Base-by-base conservation (phyloP, 441 rosid species). In the Croton laevigatus region DNA sequence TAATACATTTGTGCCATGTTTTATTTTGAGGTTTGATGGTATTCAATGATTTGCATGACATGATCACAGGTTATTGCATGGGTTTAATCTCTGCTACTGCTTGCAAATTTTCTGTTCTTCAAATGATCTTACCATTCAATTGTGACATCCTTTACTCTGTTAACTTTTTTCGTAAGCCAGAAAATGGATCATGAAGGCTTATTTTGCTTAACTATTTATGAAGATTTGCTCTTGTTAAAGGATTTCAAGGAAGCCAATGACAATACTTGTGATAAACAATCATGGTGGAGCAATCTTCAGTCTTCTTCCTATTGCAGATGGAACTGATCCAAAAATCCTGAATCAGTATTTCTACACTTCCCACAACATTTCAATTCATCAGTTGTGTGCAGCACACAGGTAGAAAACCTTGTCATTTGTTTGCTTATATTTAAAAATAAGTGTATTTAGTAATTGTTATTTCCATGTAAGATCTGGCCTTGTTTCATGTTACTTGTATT, bases 221-320 rank as follows among this genome's bases (percentile, higher is more conserved):
- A 64, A 44, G 57, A 67, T 75, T 45, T 62, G 11, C 60, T 65
- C 73, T 73, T 11, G 78, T 51, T 80, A 79, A 82, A 94, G 98
- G 88, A 76, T 72, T 73, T 65, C 77, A 27, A 83, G 96, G 81
- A 88, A 92, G 81, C 95, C 96, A 19, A 86, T 95, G 86, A 88
- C 90, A 19, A 79, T 92, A 74, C 71, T 95, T 55, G 96, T 87
- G 87, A 83, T 92, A 85, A 95, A 95, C 85, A 95, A 95, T 82
- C 91, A 81, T 62, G 99, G 99, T 59, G 99, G 99, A 76, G 99
- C 92, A 78, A 95, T 95, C 81, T 95, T 95, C 86, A 88, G 99
- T 73, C 82, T 92, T 75, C 99, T 95, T 79, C 98, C 99, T 20
- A 80, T 95, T 74, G 98, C 99, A 75, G 83, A 84, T 77, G 82